Base-by-base conservation (phyloP, 495 filamentous ascomycete species). In the Talaromyces adpressus region DNA sequence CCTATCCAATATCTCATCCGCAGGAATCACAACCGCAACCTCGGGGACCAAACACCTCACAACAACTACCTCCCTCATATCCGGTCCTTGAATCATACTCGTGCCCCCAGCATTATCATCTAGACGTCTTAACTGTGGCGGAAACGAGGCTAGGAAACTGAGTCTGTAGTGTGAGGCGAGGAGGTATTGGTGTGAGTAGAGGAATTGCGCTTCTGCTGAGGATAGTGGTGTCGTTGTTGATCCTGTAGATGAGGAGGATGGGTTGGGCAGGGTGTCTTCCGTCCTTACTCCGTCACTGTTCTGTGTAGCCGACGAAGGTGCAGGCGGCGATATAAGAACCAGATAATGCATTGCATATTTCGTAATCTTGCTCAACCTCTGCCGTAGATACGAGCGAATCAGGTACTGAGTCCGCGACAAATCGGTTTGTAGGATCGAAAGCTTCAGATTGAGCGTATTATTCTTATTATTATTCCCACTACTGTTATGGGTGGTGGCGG, bases 381-480 rank as follows among this genome's bases (percentile, higher is more conserved):
- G 84, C 56, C 94, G 84, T 49, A 98, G 80, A 64, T 91, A 88
- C n/a, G 87, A 89, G 63, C 94, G 86, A 39, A 97, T 81, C 39
- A 98, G 80, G 71, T 89, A 98, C 79, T 96, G 96, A 73, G 89
- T 93, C 45, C 94, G 81, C 73, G 96, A 90, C 57, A 98, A 86
- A 79, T 98, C 94, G 27, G 95, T 98, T 79, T 98, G 94, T 62
- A 97, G 86, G 65, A 98, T 88, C 54, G 97, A 95, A 67, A 98
- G 88, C 65, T 83, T 85, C 72, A 98, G 95, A 74, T 95, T 97
- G 62, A 90, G 86, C 68, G 87, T 92, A 11, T 92, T 74, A 47
- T 60, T 60, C 11, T 56, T 56, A 2, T 56, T 56, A 2, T 56
- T 27, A 29, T 27, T 18, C 6, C 29, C 29, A 6, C 6, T 30